Percentiles rank a stretch among this genome's conserved stretches.
phyloP scores from a whole-genome alignment of 768 basidiomycete species.

The Gloeostereum incarnatum region DNA sequence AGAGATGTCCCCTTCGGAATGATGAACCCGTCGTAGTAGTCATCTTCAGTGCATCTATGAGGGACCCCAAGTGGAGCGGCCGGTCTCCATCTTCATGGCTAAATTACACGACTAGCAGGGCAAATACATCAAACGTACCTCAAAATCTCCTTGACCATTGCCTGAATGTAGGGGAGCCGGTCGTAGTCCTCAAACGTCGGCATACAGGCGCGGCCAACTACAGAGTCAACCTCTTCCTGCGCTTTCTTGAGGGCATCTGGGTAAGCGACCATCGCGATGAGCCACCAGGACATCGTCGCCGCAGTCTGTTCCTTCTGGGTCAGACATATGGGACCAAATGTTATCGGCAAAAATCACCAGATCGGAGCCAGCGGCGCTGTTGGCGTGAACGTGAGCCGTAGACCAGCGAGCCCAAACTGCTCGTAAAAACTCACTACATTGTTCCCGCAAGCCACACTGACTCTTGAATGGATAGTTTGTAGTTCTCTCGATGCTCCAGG shows the following conservation, averaged over 20 bases:
- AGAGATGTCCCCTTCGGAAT: not conserved
- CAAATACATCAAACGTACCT: too few species aligned
- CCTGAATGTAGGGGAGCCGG: constrained; percentile 13
- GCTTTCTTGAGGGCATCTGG: constrained; percentile 9
- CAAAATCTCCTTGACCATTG: constrained; percentile 11
- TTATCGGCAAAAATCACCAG: not conserved
- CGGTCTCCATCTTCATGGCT: too few species aligned
- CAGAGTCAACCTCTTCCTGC: constrained; percentile 12
- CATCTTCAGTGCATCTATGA: not conserved
- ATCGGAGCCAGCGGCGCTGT: not conserved
- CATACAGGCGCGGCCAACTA: constrained; percentile 11
- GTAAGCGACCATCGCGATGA: not conserved
- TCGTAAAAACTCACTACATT: not conserved
- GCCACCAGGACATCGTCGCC: not conserved
- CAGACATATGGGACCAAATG: not conserved
- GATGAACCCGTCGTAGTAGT: not conserved
- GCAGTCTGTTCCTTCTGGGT: not conserved
- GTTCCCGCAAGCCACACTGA: not conserved
- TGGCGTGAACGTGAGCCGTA: not conserved
- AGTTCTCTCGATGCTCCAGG: not conserved
- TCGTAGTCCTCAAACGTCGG: constrained; percentile 13
- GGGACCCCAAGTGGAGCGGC: not conserved
- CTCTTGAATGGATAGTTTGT: not conserved
- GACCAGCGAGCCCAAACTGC: not conserved
- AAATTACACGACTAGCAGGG: too few species aligned